Conservation (phyloP, 176 grass and related monocot genomes). For the Alopecurus myosuroides region DNA sequence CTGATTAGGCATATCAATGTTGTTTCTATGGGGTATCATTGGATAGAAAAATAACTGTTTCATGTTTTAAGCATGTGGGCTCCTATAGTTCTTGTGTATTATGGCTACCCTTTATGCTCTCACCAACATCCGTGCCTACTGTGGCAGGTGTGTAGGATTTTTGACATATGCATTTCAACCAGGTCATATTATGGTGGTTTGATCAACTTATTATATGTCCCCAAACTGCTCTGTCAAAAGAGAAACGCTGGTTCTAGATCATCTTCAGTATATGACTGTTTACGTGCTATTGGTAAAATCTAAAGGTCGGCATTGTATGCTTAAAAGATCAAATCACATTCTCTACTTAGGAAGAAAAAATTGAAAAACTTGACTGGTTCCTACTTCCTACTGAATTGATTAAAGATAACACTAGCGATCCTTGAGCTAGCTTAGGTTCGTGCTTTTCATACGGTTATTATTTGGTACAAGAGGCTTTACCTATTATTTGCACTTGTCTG, state of each 20-base stretch:
- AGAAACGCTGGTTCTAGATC: conserved; percentile 56
- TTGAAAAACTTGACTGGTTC: too few species aligned
- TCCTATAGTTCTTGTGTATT: too few species aligned
- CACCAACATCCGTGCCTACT: neutral
- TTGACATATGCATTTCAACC: conserved; percentile 84
- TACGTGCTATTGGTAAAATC: conserved; percentile 76
- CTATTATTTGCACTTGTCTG: neutral
- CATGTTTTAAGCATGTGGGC: neutral
- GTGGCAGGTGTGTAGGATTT: conserved; percentile 72
- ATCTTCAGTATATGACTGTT: conserved; percentile 70
- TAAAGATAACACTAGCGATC: too few species aligned
- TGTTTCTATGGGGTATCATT: neutral
- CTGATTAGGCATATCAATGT: neutral
- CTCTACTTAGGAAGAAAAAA: neutral
- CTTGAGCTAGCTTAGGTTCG: neutral
- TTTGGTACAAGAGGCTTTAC: neutral
- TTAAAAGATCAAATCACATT: neutral
- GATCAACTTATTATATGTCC: conserved; percentile 69
- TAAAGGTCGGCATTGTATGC: conserved; percentile 48
- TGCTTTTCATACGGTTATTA: neutral
- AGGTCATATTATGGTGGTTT: conserved; percentile 60
- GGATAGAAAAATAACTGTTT: neutral
- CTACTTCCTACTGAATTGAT: too few species aligned
- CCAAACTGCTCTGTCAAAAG: conserved; percentile 54
- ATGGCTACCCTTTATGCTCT: neutral